Evolutionary conservation across 2,329 filamentous ascomycete genomes (phyloP), one percentile per base, ranked within the genome.

Genomic region (Magnaporthiopsis incrustans): DNA sequence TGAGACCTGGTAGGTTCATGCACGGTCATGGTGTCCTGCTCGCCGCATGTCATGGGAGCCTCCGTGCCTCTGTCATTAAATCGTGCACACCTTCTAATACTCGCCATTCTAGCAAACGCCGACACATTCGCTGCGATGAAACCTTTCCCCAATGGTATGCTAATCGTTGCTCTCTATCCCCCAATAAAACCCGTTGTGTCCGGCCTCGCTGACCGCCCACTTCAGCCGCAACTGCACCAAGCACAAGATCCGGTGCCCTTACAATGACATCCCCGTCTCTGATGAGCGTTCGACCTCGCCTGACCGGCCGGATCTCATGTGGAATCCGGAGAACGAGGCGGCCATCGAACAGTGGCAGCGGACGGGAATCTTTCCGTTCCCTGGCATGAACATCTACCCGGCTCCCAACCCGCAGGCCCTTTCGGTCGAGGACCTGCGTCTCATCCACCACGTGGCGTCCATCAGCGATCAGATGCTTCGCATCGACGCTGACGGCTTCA

Each of bases 51-150:
- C 65, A n/a, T 57, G 67, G 33, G 33, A 35, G 11, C 33, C 14
- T 35, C 3, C 11, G 2, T 35, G 33, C 11, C 14, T 35, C 33
- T 33, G 32, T 10, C 12, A 35, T 12, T 14, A 35, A 35, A 14
- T 4, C 33, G 33, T 35, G 12, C 33, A 35, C 33, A 35, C 33
- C 10, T 35, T 35, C 33, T 35, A 35, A 35, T 4, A 11, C 33
- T 35, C 2, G 11, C 15, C 53, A 26, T n/a, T 53, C n/a, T 66
- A 82, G 81, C 85, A 99, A 99, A 79, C 89, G 90, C 75, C 88
- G 95, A 75, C 95, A 99, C 78, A 99, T 99, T 75, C 87, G 95
- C 72, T 99, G 95, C 79, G 95, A 99, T 74, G 95, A 99, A 77
- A 97, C 87, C 70, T 97, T 97, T 73, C 95, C 95, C 62, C 95